These are phyloP conservation scores for Blumeriella jaapii DNA, from an alignment of 2,329 filamentous ascomycete genomes.

Conservation along the genomic window DNA sequence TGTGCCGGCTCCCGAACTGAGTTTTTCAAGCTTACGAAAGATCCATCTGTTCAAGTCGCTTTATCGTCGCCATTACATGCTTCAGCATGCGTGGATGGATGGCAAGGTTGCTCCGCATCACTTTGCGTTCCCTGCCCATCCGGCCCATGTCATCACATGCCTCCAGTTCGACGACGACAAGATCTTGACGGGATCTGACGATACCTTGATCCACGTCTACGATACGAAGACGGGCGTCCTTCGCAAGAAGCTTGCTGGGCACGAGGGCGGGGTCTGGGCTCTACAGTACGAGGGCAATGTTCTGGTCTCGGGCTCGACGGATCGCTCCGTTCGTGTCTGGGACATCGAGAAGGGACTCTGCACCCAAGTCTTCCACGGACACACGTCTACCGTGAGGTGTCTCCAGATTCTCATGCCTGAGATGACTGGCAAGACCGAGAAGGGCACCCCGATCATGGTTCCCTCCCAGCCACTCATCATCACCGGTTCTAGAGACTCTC, in stretches of 20 bases:
- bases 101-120: conserved; percentile 77
- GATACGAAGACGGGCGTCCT: conserved; percentile 89
- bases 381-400: conserved; percentile 94
- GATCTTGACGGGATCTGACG: conserved; percentile 93
- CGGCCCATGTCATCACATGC: conserved; percentile 92
- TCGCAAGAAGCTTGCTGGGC: conserved; percentile 73
- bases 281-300: conserved; percentile 93
- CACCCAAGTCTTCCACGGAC: conserved; percentile 92
- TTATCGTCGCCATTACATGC: conserved; percentile 85
- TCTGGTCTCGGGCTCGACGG: conserved; percentile 89
- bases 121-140: conserved; percentile 92
- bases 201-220: conserved; percentile 95
- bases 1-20: conserved; percentile 71
- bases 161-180: conserved; percentile 97
- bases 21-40: conserved; percentile 64
- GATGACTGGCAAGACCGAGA: conserved; percentile 56
- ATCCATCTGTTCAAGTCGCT: conserved; percentile 94
- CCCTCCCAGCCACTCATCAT: conserved; percentile 93
- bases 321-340: conserved; percentile 98
- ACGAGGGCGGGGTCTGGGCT: conserved; percentile 96
- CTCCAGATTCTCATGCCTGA: conserved; percentile 87
- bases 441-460: conserved; percentile 74
- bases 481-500: conserved; percentile 90
- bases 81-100: conserved; percentile 85
- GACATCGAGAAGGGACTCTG: conserved; percentile 89